These are phyloP conservation scores for Fraxinus pennsylvanica DNA, from an alignment of 257 asterid species.

Conservation along the genomic window DNA sequence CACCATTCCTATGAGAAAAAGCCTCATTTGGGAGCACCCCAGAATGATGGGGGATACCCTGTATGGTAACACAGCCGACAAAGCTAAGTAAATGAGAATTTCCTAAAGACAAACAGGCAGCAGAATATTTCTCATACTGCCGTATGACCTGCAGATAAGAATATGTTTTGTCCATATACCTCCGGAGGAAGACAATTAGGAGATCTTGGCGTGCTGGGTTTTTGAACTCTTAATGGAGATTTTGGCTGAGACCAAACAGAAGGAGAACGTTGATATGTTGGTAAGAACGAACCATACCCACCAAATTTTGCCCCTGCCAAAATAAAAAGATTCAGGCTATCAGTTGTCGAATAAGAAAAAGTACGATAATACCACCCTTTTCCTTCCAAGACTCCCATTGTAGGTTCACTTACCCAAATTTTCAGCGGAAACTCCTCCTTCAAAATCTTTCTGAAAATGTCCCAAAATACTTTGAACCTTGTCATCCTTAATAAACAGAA, in stretches of 20 bases:
- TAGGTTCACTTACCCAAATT: conserved; percentile 70
- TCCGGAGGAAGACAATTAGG: conserved; percentile 44
- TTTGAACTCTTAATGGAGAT: conserved; percentile 62
- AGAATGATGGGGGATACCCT: conserved; percentile 52
- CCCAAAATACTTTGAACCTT: conserved; percentile 84
- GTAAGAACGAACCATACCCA: conserved; percentile 90
- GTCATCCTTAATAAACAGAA: conserved; percentile 55
- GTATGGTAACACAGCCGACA: conserved; percentile 41
- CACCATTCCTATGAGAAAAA: conserved; percentile 40
- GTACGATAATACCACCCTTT: conserved; percentile 15
- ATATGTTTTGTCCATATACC: conserved; percentile 42
- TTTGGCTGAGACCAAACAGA: conserved; percentile 56
- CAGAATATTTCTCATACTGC: conserved; percentile 18
- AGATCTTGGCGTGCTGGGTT: conserved; percentile 42
- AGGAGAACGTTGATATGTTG: conserved; percentile 77
- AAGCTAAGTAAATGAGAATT: conserved; percentile 32
- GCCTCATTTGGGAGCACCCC: conserved; percentile 33
- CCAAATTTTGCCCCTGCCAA: conserved; percentile 84
- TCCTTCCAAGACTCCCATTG: conserved; percentile 15
- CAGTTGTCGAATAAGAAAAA: conserved; percentile 22
- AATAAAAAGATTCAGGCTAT: conserved; percentile 30
- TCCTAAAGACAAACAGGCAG: conserved; percentile 22
- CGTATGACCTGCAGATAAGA: conserved; percentile 26
- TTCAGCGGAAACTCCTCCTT: conserved; percentile 82
- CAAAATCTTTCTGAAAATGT: conserved; percentile 89